Evolutionary conservation across 1,284 basidiomycete genomes (phyloP).

Genomic region (Malassezia cuniculi): DNA sequence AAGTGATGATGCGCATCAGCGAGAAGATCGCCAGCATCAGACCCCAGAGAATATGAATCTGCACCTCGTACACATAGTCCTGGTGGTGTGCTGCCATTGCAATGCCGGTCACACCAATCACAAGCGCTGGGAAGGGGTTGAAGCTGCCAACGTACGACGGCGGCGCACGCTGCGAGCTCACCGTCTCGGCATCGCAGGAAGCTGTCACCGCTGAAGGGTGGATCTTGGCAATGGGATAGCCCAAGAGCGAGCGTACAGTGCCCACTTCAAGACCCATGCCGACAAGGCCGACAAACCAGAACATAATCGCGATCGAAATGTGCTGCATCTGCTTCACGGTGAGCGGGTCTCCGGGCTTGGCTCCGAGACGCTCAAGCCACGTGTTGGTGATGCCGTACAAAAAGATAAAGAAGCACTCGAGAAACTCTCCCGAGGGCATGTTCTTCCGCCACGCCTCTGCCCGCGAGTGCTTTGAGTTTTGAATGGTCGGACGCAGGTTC

Average conservation of each 20-base stretch:
- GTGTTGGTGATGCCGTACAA: conserved; percentile 79
- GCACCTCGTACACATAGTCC: conserved; percentile 68
- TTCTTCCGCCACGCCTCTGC: conserved; percentile 17
- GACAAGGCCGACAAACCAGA: conserved; percentile 81
- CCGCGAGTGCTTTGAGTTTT: conserved; percentile 15
- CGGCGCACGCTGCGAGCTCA: conserved; percentile 24
- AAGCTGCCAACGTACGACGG: conserved; percentile 60
- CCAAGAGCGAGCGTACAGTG: conserved; percentile 26
- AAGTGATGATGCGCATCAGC: conserved; percentile 67
- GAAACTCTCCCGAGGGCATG: conserved; percentile 58
- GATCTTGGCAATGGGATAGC: conserved; percentile 19
- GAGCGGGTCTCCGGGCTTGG: conserved; percentile 65
- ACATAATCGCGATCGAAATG: conserved; percentile 86
- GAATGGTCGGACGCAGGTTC: conserved; percentile 52
- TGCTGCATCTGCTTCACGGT: conserved; percentile 89
- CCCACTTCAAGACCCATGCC: conserved; percentile 81
- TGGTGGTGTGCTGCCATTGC: conserved; percentile 94
- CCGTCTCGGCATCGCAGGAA: conserved; percentile 14
- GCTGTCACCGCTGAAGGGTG: conserved; percentile 13
- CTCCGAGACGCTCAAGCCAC: conserved; percentile 89
- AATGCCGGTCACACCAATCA: conserved; percentile 80
- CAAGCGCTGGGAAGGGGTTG: conserved; percentile 69
- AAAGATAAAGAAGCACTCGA: conserved; percentile 77
- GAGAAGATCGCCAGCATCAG: conserved; percentile 71
- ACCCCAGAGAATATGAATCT: conserved; percentile 80